phyloP scores from a whole-genome alignment of 768 basidiomycete species.

The Roridomyces roridus region DNA sequence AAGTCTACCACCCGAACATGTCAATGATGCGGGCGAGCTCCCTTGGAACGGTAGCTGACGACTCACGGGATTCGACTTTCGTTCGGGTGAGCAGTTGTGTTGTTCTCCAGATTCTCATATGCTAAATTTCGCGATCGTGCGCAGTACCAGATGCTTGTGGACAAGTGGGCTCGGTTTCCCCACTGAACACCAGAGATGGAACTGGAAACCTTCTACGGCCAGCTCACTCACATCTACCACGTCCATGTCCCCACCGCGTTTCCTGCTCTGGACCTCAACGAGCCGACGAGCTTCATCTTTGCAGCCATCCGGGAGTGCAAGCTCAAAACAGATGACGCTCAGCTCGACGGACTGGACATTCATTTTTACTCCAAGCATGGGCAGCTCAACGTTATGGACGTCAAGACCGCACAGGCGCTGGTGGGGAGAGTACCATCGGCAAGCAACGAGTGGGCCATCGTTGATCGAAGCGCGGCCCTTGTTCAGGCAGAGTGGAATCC shows the following conservation, averaged over 20 bases:
- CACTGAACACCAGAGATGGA: conserved; percentile 23
- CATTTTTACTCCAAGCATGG: conserved; percentile 22
- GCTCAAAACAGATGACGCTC: background rate
- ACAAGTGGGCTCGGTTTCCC: conserved; percentile 34
- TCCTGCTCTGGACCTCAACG: conserved; percentile 5
- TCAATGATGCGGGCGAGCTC: conserved; percentile 17
- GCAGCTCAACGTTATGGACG: conserved; percentile 25
- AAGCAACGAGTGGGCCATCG: conserved; percentile 23
- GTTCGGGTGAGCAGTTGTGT: conserved; percentile 33
- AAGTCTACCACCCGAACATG: no score
- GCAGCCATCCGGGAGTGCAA: conserved; percentile 21
- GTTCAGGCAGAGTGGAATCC: no score
- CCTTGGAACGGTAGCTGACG: conserved; percentile 10
- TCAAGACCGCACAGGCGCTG: conserved; percentile 29
- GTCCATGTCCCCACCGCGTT: conserved; percentile 16
- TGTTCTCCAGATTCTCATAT: background rate
- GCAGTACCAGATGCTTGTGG: no score
- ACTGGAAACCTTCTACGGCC: conserved; percentile 25
- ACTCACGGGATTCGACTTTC: conserved; percentile 29
- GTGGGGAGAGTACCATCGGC: conserved; percentile 28
- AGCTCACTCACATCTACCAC: conserved; percentile 30
- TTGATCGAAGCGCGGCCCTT: conserved; percentile 31
- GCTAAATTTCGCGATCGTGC: background rate
- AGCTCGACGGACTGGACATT: no score
- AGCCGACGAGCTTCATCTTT: conserved; percentile 15